Conservation (phyloP, 1,284 basidiomycete genomes). For the Athelia psychrophila region DNA sequence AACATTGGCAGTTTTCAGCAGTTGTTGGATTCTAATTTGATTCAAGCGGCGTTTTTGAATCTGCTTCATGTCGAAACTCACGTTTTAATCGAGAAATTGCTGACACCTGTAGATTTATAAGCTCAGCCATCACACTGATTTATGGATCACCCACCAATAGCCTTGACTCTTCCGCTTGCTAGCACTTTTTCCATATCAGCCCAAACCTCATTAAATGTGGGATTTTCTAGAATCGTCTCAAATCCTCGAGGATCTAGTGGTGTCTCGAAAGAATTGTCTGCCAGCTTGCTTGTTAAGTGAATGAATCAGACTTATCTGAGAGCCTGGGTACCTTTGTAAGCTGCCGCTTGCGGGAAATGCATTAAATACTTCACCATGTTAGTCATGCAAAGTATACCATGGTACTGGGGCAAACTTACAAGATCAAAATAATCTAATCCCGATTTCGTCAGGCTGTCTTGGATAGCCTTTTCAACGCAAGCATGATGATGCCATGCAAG, state of each 20-base stretch:
- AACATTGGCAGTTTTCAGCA: conserved; percentile 31
- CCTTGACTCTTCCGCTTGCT: conserved; percentile 39
- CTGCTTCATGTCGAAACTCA: conserved; percentile 16
- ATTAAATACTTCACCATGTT: conserved; percentile 12
- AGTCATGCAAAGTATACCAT: too few relatives aligned
- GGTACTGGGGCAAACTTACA: conserved; percentile 8
- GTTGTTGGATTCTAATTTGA: conserved; percentile 33
- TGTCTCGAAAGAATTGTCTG: not conserved
- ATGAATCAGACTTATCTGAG: not conserved
- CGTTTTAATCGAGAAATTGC: conserved; percentile 41
- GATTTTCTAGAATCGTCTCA: conserved; percentile 32
- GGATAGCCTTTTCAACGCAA: conserved; percentile 12
- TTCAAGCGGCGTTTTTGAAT: not conserved
- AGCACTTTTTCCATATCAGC: conserved; percentile 46
- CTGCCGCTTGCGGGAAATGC: conserved; percentile 16
- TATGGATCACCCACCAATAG: conserved; percentile 36
- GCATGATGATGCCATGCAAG: conserved; percentile 24
- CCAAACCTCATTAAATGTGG: conserved; percentile 48
- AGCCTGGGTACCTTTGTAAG: conserved; percentile 4
- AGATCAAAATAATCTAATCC: conserved; percentile 16
- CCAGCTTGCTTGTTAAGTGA: not conserved
- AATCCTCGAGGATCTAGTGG: not conserved
- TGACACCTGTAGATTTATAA: conserved; percentile 28
- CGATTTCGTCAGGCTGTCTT: conserved; percentile 11
- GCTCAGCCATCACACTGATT: not conserved